Evolutionary conservation across 228 moss, liverwort and hornwort genomes (phyloP).

Genomic region (Sphagnum magellanicum): DNA sequence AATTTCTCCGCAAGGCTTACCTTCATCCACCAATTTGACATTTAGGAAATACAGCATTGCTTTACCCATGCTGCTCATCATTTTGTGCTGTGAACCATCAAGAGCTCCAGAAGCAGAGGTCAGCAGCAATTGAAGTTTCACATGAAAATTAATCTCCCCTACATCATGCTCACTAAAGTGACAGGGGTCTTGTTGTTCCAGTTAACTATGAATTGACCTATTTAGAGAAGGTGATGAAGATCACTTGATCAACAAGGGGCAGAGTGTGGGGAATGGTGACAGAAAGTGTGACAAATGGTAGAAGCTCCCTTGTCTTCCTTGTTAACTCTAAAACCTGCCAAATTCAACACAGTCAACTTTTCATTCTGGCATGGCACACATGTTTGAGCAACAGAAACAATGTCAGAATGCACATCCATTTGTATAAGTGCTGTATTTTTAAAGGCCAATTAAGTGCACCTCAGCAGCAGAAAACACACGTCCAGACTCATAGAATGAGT

Average conservation of each 20-base stretch:
- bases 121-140: too few relatives aligned
- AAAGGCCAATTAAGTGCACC: slow-evolving; percentile 19
- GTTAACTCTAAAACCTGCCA: slow-evolving; percentile 65
- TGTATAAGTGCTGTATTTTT: background rate
- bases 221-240: background rate
- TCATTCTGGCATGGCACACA: background rate
- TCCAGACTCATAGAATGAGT: slow-evolving; percentile 68
- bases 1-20: slow-evolving; percentile 79
- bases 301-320: slow-evolving; percentile 42
- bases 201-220: too few relatives aligned
- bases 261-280: slow-evolving; percentile 90
- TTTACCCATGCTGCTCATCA: too few relatives aligned
- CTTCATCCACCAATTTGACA: slow-evolving; percentile 13
- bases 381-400: background rate
- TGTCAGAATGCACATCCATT: background rate
- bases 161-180: too few relatives aligned
- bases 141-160: too few relatives aligned
- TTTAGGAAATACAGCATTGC: too few relatives aligned
- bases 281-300: slow-evolving; percentile 67
- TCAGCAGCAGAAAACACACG: slow-evolving; percentile 64
- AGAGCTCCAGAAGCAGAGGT: background rate
- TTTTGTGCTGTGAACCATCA: too few relatives aligned
- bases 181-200: too few relatives aligned
- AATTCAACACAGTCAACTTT: background rate
- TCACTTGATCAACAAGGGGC: slow-evolving; percentile 83